Conservation (phyloP, 805 yeast genomes). For the Lachancea quebecensis region DNA sequence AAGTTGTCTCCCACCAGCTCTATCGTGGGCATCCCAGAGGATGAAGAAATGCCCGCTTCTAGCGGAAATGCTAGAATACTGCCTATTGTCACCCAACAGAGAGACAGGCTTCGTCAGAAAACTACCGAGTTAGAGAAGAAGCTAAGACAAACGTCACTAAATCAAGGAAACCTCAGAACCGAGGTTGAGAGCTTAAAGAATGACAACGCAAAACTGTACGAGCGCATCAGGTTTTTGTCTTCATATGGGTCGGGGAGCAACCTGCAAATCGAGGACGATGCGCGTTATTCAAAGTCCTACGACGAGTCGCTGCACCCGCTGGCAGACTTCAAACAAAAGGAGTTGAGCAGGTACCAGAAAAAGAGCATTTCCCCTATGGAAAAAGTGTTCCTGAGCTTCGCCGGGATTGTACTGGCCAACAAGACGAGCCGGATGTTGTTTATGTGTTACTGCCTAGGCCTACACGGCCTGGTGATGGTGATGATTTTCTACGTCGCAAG, state of each 20-base stretch:
- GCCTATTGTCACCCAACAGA: conserved; percentile 87
- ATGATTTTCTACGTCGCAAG: conserved; percentile 51
- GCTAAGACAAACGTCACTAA: conserved; percentile 47
- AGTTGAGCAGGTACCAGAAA: conserved; percentile 60
- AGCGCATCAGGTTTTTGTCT: conserved; percentile 62
- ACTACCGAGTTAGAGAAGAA: conserved; percentile 82
- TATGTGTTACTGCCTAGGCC: conserved; percentile 61
- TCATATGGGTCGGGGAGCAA: conserved; percentile 32
- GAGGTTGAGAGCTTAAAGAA: conserved; percentile 57
- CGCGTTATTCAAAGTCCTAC: conserved; percentile 54
- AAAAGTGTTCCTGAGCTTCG: conserved; percentile 62
- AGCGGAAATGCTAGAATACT: conserved; percentile 46
- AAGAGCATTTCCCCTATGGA: conserved; percentile 73
- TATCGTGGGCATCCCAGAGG: conserved; percentile 41
- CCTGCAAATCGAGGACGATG: conserved; percentile 42
- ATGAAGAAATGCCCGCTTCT: conserved; percentile 15
- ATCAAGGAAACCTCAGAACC: conserved; percentile 53
- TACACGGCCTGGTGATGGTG: conserved; percentile 68
- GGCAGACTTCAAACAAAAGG: conserved; percentile 71
- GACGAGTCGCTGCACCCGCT: conserved; percentile 79
- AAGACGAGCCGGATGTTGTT: conserved; percentile 65
- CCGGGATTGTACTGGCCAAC: conserved; percentile 70
- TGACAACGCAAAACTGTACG: conserved; percentile 76
- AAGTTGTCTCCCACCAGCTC: conserved; percentile 48
- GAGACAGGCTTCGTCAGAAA: conserved; percentile 85